These are phyloP conservation scores for Chiua virens DNA, from an alignment of 768 basidiomycete genomes.

Conservation along the genomic window DNA sequence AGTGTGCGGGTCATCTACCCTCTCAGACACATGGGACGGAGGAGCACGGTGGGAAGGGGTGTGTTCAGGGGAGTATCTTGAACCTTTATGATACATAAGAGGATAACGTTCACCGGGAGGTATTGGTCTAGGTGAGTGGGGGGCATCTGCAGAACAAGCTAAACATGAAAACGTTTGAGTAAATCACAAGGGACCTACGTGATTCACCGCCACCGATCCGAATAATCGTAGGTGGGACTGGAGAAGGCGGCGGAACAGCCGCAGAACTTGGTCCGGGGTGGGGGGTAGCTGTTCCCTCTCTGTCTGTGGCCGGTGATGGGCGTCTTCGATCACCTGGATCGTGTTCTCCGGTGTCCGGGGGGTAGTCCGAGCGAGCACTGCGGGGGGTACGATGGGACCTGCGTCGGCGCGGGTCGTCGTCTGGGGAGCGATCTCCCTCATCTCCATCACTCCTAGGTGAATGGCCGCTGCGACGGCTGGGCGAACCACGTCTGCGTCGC, in stretches of 20 bases:
- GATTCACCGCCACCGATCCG: constrained; percentile 24
- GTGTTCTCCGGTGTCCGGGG: constrained; percentile 8
- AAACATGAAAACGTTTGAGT: not conserved
- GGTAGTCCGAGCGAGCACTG: constrained; percentile 15
- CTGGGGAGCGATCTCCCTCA: constrained; percentile 6
- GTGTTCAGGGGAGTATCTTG: constrained; percentile 9
- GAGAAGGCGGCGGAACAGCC: constrained; percentile 16
- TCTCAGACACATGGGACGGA: constrained; percentile 4
- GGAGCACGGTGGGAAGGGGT: constrained; percentile 13
- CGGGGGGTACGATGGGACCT: constrained; percentile 1
- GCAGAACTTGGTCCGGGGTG: not conserved
- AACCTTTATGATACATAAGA: constrained; percentile 8
- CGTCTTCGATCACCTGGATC: constrained; percentile 16
- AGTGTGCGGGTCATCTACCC: constrained; percentile 1
- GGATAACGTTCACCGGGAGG: constrained; percentile 17
- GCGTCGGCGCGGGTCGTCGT: constrained; percentile 10
- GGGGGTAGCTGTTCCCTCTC: constrained; percentile 7
- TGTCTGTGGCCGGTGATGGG: constrained; percentile 5
- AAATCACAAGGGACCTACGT: constrained; percentile 13
- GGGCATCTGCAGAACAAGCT: constrained; percentile 17
- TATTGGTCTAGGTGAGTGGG: constrained; percentile 9
- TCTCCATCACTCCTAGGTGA: not conserved
- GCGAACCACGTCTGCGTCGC: not conserved
- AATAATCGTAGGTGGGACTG: constrained; percentile 29
- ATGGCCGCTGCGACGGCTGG: not conserved